Evolutionary conservation across 768 basidiomycete species (phyloP).

Genomic region (Lactifluus piperatus): DNA sequence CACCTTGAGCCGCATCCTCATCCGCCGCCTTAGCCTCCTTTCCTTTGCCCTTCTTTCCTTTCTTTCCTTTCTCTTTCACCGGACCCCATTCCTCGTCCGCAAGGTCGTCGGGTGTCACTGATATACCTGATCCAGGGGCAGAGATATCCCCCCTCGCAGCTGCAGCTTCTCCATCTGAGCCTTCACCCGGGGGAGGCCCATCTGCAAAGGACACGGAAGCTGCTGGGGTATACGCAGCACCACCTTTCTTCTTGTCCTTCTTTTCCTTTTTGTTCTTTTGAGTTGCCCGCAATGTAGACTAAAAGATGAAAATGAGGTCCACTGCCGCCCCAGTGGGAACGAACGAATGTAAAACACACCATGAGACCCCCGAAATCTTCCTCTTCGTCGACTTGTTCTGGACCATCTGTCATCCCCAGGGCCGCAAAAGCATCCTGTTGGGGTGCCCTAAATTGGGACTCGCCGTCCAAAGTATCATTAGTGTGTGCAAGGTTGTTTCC

Average conservation of each 20-base stretch:
- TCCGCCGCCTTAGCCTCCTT: constrained; percentile 39
- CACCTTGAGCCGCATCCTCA: constrained; percentile 26
- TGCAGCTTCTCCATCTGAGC: constrained; percentile 26
- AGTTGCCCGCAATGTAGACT: constrained; percentile 60
- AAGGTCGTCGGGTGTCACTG: constrained; percentile 37
- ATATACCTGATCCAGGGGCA: constrained; percentile 24
- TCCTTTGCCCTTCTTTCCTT: constrained; percentile 34
- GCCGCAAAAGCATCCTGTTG: constrained; percentile 36
- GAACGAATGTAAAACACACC: constrained; percentile 35
- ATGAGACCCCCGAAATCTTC: constrained; percentile 70
- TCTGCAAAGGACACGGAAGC: constrained; percentile 23
- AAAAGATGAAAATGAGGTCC: background rate
- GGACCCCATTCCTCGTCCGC: constrained; percentile 38
- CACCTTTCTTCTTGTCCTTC: constrained; percentile 35
- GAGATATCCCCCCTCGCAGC: constrained; percentile 28
- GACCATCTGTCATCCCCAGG: constrained; percentile 36
- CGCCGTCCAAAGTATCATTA: constrained; percentile 35
- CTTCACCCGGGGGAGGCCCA: constrained; percentile 25
- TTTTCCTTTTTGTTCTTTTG: constrained; percentile 48
- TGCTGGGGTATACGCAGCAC: constrained; percentile 21
- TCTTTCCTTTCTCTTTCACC: constrained; percentile 44
- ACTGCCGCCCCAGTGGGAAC: background rate
- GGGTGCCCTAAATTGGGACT: constrained; percentile 28
- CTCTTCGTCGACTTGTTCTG: constrained; percentile 36
- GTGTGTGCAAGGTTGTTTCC: constrained; percentile 30